These are phyloP conservation scores for Sclerotinia borealis DNA, from an alignment of 2,329 filamentous ascomycete species.

Conservation along the genomic window DNA sequence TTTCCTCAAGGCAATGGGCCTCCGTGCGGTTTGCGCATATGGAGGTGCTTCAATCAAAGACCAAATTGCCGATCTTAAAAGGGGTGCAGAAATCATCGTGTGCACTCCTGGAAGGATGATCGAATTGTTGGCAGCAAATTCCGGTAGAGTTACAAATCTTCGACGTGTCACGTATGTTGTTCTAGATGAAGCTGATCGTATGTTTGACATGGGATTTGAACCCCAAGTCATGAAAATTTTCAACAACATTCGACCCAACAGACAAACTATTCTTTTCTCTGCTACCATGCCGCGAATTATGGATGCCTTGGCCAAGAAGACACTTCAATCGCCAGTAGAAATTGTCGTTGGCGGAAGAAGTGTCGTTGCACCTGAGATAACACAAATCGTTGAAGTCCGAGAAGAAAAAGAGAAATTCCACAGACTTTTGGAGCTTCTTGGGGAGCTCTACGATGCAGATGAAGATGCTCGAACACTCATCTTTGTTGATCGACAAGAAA, in stretches of 20 bases:
- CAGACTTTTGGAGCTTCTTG: constrained; percentile 77
- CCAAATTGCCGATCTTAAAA: constrained; percentile 93
- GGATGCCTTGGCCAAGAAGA: constrained; percentile 84
- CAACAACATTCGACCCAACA: constrained; percentile 82
- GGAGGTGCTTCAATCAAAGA: constrained; percentile 95
- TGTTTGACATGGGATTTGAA: constrained; percentile 99
- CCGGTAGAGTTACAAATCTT: constrained; percentile 88
- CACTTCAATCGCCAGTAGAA: constrained; percentile 77
- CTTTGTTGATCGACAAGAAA: constrained; percentile 89
- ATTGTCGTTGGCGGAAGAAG: constrained; percentile 86
- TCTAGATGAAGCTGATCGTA: constrained; percentile 93
- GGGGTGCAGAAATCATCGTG: constrained; percentile 89
- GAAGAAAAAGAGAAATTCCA: constrained; percentile 78
- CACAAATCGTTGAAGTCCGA: constrained; percentile 83
- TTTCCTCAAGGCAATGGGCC: constrained; percentile 78
- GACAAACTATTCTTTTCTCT: constrained; percentile 92
- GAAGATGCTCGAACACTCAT: constrained; percentile 87
- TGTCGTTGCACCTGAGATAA: constrained; percentile 87
- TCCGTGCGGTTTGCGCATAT: constrained; percentile 87
- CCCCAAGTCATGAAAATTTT: constrained; percentile 97
- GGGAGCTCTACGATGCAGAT: constrained; percentile 77
- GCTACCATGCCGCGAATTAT: constrained; percentile 94
- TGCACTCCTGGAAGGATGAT: constrained; percentile 95
- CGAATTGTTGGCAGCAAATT: constrained; percentile 87
- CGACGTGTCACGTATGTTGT: constrained; percentile 88